phyloP scores from a whole-genome alignment of 1,139 yeast genomes.

The Suhomyces yuchorum region DNA sequence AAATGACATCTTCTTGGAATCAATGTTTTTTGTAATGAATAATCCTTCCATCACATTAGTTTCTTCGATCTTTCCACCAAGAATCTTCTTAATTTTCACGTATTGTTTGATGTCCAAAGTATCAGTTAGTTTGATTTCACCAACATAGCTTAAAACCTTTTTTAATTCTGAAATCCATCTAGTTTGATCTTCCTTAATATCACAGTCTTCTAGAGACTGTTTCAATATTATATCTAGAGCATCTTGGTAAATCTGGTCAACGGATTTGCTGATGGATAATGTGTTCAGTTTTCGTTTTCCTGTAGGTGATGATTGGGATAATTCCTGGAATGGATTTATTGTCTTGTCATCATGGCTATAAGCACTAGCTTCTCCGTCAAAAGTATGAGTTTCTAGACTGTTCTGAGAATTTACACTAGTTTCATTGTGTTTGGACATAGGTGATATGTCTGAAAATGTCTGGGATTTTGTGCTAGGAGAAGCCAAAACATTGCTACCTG shows the following conservation, averaged over 20 bases:
- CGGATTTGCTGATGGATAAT: not conserved
- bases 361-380: not conserved
- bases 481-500: slow-evolving; percentile 2
- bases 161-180: slow-evolving; percentile 41
- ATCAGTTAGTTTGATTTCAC: slow-evolving; percentile 52
- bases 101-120: slow-evolving; percentile 85
- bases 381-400: not conserved
- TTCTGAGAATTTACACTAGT: not conserved
- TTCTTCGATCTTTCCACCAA: slow-evolving; percentile 69
- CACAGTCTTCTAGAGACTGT: slow-evolving; percentile 69
- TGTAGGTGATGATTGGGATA: slow-evolving; percentile 1
- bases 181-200: slow-evolving; percentile 41
- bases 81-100: slow-evolving; percentile 79
- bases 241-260: slow-evolving; percentile 25
- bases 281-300: not conserved
- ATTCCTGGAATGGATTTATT: slow-evolving; percentile 4
- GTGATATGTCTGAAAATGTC: slow-evolving; percentile 5
- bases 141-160: slow-evolving; percentile 28
- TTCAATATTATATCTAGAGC: slow-evolving; percentile 43
- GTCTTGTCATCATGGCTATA: not conserved
- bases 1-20: slow-evolving; percentile 78
- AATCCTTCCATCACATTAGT: slow-evolving; percentile 74
- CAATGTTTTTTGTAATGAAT: slow-evolving; percentile 81
- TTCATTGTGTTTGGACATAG: not conserved
- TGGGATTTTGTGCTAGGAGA: slow-evolving; percentile 1